Conservation (phyloP, 2,329 filamentous ascomycete species). For the Dactylonectria macrodidyma region DNA sequence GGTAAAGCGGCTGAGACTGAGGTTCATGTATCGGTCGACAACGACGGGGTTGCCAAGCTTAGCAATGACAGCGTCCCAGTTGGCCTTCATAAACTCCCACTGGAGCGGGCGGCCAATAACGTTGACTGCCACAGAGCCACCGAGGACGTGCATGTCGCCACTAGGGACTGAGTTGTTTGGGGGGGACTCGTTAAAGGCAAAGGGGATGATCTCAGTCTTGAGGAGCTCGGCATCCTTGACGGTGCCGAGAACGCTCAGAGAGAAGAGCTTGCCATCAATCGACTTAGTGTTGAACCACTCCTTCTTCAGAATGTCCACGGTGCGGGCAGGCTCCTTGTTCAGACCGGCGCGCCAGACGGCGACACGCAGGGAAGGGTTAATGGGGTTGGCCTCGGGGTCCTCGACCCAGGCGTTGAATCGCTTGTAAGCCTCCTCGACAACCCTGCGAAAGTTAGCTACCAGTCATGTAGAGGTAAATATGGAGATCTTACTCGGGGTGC, state of each 20-base stretch:
- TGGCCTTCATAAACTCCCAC: conserved; percentile 88
- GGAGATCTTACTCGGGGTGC: conserved; percentile 76
- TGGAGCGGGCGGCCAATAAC: conserved; percentile 79
- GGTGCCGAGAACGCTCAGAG: conserved; percentile 81
- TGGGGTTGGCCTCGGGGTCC: conserved; percentile 75
- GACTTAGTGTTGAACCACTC: conserved; percentile 88
- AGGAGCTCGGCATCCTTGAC: conserved; percentile 80
- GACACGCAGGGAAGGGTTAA: conserved; percentile 86
- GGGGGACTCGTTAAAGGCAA: conserved; percentile 79
- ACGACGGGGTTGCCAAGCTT: conserved; percentile 89
- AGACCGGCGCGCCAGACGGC: conserved; percentile 87
- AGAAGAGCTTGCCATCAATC: conserved; percentile 92
- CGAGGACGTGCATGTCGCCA: conserved; percentile 90
- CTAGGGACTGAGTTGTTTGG: conserved; percentile 78
- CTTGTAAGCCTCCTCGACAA: conserved; percentile 80
- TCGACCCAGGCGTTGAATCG: conserved; percentile 86
- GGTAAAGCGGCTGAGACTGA: conserved; percentile 84
- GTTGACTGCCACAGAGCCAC: conserved; percentile 81
- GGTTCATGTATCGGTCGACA: conserved; percentile 88
- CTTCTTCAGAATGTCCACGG: conserved; percentile 83
- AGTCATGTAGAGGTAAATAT: background rate
- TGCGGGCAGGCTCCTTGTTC: conserved; percentile 75
- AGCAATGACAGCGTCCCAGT: conserved; percentile 82
- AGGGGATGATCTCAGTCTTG: conserved; percentile 76
- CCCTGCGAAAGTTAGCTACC: conserved; percentile 59